Conservation (phyloP, 176 grass and related monocot genomes). For the Eragrostis curvula region DNA sequence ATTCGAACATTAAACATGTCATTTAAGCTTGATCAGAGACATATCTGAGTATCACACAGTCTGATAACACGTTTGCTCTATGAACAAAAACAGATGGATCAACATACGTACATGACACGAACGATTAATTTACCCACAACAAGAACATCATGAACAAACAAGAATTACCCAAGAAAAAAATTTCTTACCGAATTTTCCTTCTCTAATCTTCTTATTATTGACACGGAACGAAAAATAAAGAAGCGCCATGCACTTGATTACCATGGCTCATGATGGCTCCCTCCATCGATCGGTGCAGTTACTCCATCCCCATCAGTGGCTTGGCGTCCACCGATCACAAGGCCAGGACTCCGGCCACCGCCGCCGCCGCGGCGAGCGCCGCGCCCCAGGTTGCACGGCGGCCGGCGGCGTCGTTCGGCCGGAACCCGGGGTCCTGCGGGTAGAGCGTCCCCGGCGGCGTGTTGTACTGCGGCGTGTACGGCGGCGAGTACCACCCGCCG, state of each 20-base stretch:
- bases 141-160: constrained; percentile 10
- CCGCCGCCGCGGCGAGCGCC: not conserved
- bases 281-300: constrained; percentile 10
- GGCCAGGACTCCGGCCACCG: constrained; percentile 26
- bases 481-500: constrained; percentile 50
- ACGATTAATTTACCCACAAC: constrained; percentile 13
- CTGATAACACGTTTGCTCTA: constrained; percentile 28
- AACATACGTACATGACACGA: constrained; percentile 39
- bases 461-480: constrained; percentile 56
- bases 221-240: constrained; percentile 12
- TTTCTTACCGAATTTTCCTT: constrained; percentile 16
- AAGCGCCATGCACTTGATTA: constrained; percentile 22
- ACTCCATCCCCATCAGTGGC: too few species aligned
- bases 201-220: constrained; percentile 46
- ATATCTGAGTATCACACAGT: constrained; percentile 1
- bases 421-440: constrained; percentile 68
- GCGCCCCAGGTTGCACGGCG: not conserved
- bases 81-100: constrained; percentile 1
- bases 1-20: not conserved
- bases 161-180: constrained; percentile 21
- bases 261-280: not conserved
- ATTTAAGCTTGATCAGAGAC: constrained; percentile 17
- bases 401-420: constrained; percentile 39
- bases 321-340: too few species aligned
- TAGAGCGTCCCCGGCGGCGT: constrained; percentile 62